phyloP scores from a whole-genome alignment of 495 filamentous ascomycete genomes.

The Hypomontagnella submonticulosa region DNA sequence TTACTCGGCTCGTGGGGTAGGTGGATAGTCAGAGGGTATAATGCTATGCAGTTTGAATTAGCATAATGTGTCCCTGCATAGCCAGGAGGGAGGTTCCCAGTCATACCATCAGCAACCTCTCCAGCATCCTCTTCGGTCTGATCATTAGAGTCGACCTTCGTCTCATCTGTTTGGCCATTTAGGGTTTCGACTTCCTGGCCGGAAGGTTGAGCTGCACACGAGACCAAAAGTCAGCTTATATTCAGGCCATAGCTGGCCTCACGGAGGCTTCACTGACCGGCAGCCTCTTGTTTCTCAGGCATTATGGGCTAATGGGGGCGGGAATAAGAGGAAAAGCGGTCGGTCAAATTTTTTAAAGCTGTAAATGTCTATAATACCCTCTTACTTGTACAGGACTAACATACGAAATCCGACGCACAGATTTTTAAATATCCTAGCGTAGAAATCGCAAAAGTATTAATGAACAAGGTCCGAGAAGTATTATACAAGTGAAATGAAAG shows the following conservation, averaged over 20 bases:
- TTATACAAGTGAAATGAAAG: slow-evolving; percentile 52
- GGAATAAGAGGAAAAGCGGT: slow-evolving; percentile 25
- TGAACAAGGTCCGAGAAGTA: slow-evolving; percentile 42
- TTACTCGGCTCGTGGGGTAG: slow-evolving; percentile 83
- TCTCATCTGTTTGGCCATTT: slow-evolving; percentile 36
- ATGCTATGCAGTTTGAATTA: slow-evolving; percentile 39
- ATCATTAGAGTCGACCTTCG: slow-evolving; percentile 44
- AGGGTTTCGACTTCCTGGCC: slow-evolving; percentile 37
- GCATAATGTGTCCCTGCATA: slow-evolving; percentile 8
- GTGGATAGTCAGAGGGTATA: slow-evolving; percentile 85
- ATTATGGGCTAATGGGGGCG: slow-evolving; percentile 32
- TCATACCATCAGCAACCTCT: slow-evolving; percentile 43
- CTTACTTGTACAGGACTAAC: slow-evolving; percentile 39
- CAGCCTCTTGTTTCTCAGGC: slow-evolving; percentile 43
- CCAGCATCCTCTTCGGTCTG: slow-evolving; percentile 44
- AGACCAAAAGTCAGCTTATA: slow-evolving; percentile 24
- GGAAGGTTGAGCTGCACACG: slow-evolving; percentile 37
- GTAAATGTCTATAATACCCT: slow-evolving; percentile 37
- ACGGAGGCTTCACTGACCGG: slow-evolving; percentile 28
- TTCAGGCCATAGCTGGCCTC: background rate
- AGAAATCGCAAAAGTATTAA: slow-evolving; percentile 41
- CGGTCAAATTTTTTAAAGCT: slow-evolving; percentile 16
- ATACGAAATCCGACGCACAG: slow-evolving; percentile 39
- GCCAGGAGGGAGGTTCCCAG: background rate
- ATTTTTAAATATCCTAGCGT: slow-evolving; percentile 35